A percentile compares a stretch with the other conserved stretches of the same genome.
Evolutionary conservation across 1,284 basidiomycete species (phyloP).

Genomic region (Neolentinus lepideus): DNA sequence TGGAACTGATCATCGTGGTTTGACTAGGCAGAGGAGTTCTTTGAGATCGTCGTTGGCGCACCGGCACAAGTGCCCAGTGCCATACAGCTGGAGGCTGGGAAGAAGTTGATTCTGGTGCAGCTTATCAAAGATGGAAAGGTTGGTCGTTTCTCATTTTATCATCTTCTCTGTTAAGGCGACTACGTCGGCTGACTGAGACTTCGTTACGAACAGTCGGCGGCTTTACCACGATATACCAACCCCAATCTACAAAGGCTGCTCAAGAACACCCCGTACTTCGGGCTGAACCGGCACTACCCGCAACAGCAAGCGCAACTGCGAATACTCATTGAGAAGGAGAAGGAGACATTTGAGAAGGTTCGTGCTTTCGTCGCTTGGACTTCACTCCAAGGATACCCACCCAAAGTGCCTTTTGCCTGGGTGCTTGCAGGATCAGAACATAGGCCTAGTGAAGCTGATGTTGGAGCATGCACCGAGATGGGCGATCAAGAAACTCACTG

Average conservation of each 20-base stretch:
- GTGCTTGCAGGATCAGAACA: slow-evolving; percentile 53
- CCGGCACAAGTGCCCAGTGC: slow-evolving; percentile 60
- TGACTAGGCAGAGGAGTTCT: slow-evolving; percentile 42
- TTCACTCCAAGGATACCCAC: neutral
- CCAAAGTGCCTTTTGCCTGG: neutral
- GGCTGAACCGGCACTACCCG: slow-evolving; percentile 59
- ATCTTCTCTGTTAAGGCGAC: neutral
- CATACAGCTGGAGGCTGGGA: slow-evolving; percentile 79
- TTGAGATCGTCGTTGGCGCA: slow-evolving; percentile 70
- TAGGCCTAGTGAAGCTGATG: slow-evolving; percentile 61
- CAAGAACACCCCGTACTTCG: slow-evolving; percentile 55
- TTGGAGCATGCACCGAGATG: slow-evolving; percentile 64
- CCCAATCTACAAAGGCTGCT: slow-evolving; percentile 45
- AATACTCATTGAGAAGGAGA: slow-evolving; percentile 44
- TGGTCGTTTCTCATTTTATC: slow-evolving; percentile 9
- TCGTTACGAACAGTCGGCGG: slow-evolving; percentile 30
- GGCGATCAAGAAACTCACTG: slow-evolving; percentile 68
- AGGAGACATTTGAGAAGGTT: slow-evolving; percentile 42
- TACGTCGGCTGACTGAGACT: neutral
- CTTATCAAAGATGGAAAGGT: slow-evolving; percentile 69
- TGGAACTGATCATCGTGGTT: neutral
- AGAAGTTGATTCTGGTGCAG: slow-evolving; percentile 74
- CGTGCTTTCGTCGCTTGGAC: slow-evolving; percentile 10
- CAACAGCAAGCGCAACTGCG: slow-evolving; percentile 35
- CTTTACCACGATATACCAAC: slow-evolving; percentile 66